These are phyloP conservation scores for Amphirosellinia nigrospora DNA, from an alignment of 495 filamentous ascomycete species.

Conservation along the genomic window DNA sequence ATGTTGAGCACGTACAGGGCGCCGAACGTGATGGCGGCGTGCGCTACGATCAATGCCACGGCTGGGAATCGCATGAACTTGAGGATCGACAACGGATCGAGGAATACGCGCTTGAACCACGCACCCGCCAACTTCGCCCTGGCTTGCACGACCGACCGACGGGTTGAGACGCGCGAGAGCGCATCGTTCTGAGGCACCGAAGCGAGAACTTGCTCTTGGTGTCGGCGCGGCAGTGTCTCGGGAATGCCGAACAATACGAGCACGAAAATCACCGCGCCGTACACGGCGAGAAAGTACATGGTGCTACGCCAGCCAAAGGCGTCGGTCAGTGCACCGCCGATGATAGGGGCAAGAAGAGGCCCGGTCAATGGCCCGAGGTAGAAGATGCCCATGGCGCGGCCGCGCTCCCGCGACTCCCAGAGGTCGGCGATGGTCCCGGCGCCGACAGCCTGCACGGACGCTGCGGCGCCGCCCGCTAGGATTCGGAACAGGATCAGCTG, in stretches of 20 bases:
- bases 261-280: conserved; percentile 68
- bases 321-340: conserved; percentile 78
- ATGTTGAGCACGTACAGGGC: conserved; percentile 89
- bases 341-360: conserved; percentile 83
- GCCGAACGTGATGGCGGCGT: conserved; percentile 81
- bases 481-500: conserved; percentile 90
- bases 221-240: conserved; percentile 61
- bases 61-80: conserved; percentile 81
- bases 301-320: conserved; percentile 82
- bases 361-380: conserved; percentile 89
- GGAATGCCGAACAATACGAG: conserved; percentile 73
- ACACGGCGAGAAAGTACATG: conserved; percentile 84
- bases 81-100: conserved; percentile 82
- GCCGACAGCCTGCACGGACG: conserved; percentile 89
- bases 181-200: conserved; percentile 16
- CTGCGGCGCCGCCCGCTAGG: conserved; percentile 81
- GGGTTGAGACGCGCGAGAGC: conserved; percentile 66
- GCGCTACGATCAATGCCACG: conserved; percentile 80
- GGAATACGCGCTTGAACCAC: conserved; percentile 67
- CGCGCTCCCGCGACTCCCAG: conserved; percentile 82
- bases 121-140: conserved; percentile 59
- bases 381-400: conserved; percentile 90
- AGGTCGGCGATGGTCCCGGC: conserved; percentile 93
- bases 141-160: conserved; percentile 60
- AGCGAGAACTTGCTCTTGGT: neutral